Evolutionary conservation across 345 rosid genomes (phyloP).

Genomic region (Eucalyptus camaldulensis): DNA sequence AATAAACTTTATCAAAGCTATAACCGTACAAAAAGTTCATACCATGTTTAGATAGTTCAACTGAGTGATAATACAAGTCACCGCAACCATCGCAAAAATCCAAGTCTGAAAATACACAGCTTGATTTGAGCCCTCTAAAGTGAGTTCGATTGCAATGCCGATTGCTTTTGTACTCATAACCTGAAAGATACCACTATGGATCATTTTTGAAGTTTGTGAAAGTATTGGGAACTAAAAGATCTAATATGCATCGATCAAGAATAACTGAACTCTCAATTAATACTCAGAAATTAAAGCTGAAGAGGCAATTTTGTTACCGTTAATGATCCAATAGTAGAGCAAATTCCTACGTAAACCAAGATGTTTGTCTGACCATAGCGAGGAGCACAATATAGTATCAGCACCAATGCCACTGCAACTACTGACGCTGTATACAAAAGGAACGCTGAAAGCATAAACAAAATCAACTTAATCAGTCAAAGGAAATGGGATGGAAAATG

Average conservation of each 20-base stretch:
- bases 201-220: not conserved
- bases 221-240: not conserved
- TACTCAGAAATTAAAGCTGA: not conserved
- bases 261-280: not conserved
- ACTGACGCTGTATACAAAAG: conserved; percentile 25
- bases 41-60: conserved; percentile 75
- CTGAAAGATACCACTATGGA: not conserved
- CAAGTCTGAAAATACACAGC: conserved; percentile 57
- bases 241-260: not conserved
- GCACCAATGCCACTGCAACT: conserved; percentile 20
- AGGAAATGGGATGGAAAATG: not conserved
- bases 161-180: conserved; percentile 42
- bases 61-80: conserved; percentile 65
- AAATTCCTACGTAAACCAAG: conserved; percentile 30
- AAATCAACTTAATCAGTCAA: not conserved
- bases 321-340: conserved; percentile 34
- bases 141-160: conserved; percentile 45
- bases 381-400: conserved; percentile 24
- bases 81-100: conserved; percentile 63
- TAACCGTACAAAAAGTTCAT: not conserved
- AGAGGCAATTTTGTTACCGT: conserved; percentile 8
- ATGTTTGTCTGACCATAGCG: conserved; percentile 40
- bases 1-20: not conserved
- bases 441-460: conserved; percentile 19
- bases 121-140: conserved; percentile 58